phyloP scores from a whole-genome alignment of 495 filamentous ascomycete species.

The Letharia lupina region DNA sequence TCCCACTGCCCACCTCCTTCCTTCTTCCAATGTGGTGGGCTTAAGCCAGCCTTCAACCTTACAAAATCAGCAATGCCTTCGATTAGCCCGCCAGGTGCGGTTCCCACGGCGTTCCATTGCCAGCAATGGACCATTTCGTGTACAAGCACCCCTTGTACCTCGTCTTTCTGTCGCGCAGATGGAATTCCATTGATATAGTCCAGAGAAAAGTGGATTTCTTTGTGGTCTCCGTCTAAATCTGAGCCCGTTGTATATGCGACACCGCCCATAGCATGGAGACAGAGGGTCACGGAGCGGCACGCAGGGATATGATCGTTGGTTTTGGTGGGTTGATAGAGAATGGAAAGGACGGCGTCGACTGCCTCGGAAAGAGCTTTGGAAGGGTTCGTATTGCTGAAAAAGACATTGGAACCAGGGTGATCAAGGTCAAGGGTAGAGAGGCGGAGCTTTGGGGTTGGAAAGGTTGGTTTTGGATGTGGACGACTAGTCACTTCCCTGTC shows the following conservation, averaged over 20 bases:
- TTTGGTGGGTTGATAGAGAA: slow-evolving; percentile 21
- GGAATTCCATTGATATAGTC: slow-evolving; percentile 55
- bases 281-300: slow-evolving; percentile 77
- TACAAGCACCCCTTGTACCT: slow-evolving; percentile 74
- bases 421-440: slow-evolving; percentile 63
- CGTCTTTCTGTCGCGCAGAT: slow-evolving; percentile 33
- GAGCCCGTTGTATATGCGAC: slow-evolving; percentile 83
- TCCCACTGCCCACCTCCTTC: slow-evolving; percentile 63
- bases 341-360: slow-evolving; percentile 41
- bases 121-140: slow-evolving; percentile 97
- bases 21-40: slow-evolving; percentile 77
- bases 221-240: slow-evolving; percentile 80
- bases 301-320: slow-evolving; percentile 36
- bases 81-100: slow-evolving; percentile 68
- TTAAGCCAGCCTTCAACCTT: slow-evolving; percentile 60
- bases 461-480: slow-evolving; percentile 26
- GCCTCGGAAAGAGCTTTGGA: slow-evolving; percentile 55
- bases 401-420: slow-evolving; percentile 52
- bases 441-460: slow-evolving; percentile 54
- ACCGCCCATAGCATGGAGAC: slow-evolving; percentile 68
- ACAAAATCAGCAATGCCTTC: slow-evolving; percentile 97
- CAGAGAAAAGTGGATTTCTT: slow-evolving; percentile 86
- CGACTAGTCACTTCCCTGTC: neutral
- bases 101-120: slow-evolving; percentile 63
- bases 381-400: slow-evolving; percentile 53